Evolutionary conservation across 2,329 filamentous ascomycete species (phyloP), one percentile per base, ranked within the genome.

Genomic region (Epichloe gansuensis): DNA sequence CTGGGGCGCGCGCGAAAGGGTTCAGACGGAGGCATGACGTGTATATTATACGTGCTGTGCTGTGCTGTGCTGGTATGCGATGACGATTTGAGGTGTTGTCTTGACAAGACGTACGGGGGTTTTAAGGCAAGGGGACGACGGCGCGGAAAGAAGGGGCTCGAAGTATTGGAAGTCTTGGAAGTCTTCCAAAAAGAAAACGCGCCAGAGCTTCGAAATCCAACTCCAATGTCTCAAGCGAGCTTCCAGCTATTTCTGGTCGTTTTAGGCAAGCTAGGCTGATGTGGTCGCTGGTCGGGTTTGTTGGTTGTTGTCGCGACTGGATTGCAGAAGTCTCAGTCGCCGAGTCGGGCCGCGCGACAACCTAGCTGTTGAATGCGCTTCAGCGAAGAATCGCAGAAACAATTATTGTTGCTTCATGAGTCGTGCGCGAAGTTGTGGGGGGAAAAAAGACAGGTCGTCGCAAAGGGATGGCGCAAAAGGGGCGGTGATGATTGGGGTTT

Each of bases 21-120:
- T 64, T 74, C 71, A 52, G 73, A 69, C 61, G 70, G 66, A 62
- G 70, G 66, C 76, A 78, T 77, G 53, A 51, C 63, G 58, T 38
- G 43, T 48, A 42, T 55, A 48, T 55, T 17, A 17, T 17, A 17
- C 17, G 17, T 17, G 17, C 9, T 48, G 50, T 52, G 54, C 9
- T 48, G 50, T 52, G 54, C 54, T 59, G 59, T 57, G 62, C 58
- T 61, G 57, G 56, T 53, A 56, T 58, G 55, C 48, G 48, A 48
- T 44, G 47, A 41, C 15, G 41, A 41, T 28, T 23, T 15, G 4
- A 13, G 21, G 5, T 12, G 25, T 25, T 39, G 25, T 49, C 48
- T 49, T 11, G 38, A 28, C 53, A 52, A 54, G 45, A 47, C 48
- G 52, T 52, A 45, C 48, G 51, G 51, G 42, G 51, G 48, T 60